phyloP scores from a whole-genome alignment of 345 rosid species.

The Eutrema japonicum region DNA sequence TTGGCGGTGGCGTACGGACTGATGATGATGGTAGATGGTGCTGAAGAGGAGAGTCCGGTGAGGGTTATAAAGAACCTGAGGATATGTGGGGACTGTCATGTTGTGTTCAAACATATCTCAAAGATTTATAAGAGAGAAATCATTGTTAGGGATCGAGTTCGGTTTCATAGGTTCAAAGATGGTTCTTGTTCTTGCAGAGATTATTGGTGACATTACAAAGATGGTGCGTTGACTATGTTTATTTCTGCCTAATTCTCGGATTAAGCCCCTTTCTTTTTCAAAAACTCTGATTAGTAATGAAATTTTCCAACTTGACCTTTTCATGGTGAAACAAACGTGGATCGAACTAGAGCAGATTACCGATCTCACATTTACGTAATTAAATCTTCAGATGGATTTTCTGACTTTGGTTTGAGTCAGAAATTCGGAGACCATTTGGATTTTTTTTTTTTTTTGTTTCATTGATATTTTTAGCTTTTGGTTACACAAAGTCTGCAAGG shows the following conservation, averaged over 20 bases:
- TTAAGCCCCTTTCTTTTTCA: neutral
- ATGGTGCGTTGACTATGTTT: neutral
- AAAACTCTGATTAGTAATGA: neutral
- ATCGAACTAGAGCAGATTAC: too few species aligned
- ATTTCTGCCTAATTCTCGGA: neutral
- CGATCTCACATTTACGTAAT: too few species aligned
- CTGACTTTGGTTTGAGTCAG: too few species aligned
- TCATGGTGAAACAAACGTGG: too few species aligned
- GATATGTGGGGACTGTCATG: constrained; percentile 87
- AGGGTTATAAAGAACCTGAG: constrained; percentile 86
- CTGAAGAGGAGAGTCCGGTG: constrained; percentile 54
- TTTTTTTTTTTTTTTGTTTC: too few species aligned
- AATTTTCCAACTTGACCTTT: too few species aligned
- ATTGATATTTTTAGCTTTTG: too few species aligned
- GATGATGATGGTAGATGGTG: constrained; percentile 46
- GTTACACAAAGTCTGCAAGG: too few species aligned
- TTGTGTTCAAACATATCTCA: constrained; percentile 71
- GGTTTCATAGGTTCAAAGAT: constrained; percentile 76
- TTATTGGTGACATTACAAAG: constrained; percentile 62
- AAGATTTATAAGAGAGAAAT: constrained; percentile 72
- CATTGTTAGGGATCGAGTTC: constrained; percentile 75
- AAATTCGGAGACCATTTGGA: too few species aligned
- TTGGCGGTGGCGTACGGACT: constrained; percentile 87
- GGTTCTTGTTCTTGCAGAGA: constrained; percentile 86
- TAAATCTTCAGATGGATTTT: too few species aligned